Evolutionary conservation across 768 basidiomycete genomes (phyloP).

Genomic region (Rubroboletus satanas): DNA sequence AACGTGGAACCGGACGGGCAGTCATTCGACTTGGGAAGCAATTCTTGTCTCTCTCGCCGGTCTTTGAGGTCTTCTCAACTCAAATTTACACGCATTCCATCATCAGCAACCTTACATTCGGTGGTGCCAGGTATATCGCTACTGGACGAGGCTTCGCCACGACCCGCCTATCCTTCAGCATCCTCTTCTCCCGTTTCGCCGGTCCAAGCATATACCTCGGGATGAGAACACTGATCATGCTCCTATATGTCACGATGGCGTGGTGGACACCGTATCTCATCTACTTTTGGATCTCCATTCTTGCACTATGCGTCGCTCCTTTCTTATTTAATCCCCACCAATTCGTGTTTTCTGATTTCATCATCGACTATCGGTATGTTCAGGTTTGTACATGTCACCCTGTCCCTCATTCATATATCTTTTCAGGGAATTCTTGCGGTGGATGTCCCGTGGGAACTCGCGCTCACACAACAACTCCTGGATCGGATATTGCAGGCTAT

Average conservation of each 20-base stretch:
- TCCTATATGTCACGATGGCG: conserved; percentile 90
- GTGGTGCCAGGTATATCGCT: conserved; percentile 97
- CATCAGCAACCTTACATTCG: conserved; percentile 93
- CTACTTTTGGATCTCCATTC: conserved; percentile 97
- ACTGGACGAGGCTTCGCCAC: conserved; percentile 99
- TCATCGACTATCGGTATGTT: conserved; percentile 87
- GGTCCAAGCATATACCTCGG: conserved; percentile 98
- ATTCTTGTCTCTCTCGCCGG: conserved; percentile 88
- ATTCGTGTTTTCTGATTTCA: conserved; percentile 94
- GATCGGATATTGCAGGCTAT: conserved; percentile 98
- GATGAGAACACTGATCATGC: conserved; percentile 85
- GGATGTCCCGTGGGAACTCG: conserved; percentile 99
- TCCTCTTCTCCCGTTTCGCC: conserved; percentile 96
- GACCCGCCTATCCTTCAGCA: conserved; percentile 89
- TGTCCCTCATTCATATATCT: background rate
- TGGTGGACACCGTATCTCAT: conserved; percentile 90
- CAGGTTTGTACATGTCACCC: background rate
- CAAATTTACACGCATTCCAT: conserved; percentile 99
- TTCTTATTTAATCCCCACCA: conserved; percentile 99
- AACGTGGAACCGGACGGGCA: conserved; percentile 91
- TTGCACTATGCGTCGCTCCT: conserved; percentile 88
- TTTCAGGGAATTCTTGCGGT: conserved; percentile 88
- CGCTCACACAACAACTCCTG: conserved; percentile 96
- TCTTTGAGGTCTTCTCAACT: conserved; percentile 97
- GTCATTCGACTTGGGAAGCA: conserved; percentile 90